Evolutionary conservation across 148 eudicot genomes (phyloP), one percentile per base, ranked within the genome.

Genomic region (Heliosperma pusillum): DNA sequence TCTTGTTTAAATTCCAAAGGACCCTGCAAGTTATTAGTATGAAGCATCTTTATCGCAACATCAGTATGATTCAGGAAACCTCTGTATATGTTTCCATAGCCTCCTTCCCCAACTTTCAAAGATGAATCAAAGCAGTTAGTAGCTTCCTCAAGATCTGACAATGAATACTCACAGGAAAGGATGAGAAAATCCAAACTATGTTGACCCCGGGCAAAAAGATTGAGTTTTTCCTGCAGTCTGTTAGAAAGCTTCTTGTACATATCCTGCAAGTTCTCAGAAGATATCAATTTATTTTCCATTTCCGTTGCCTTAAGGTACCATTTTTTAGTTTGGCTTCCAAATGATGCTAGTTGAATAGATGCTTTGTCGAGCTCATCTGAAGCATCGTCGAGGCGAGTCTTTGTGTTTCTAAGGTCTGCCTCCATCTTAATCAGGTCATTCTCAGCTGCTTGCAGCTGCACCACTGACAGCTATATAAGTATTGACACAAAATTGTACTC

Each of bases 71-170:
- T 86, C 26, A 93, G 91, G 15, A 55, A 69, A 74, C 82, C 89
- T 81, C 80, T 83, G 65, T 83, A 93, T 11, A 93, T 96, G 45
- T 93, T 93, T 77, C 98, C 98, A 80, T 89, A 93, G 42, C 93
- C 93, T 25, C 98, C 98, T 81, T 91, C 97, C 29, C 98, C 93
- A 70, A 93, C 80, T 83, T 89, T 91, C 58, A 78, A 68, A 60
- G 93, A 74, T 11, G 45, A 61, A 5, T 85, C 73, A 80, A 90
- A 93, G 70, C 82, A 22, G 44, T 88, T 63, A 2, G 98, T 93
- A 47, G 93, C 93, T 21, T 6, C 29, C 77, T 89, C 87, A 56
- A 93, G 71, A 21, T 67, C 71, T 42, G 11, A 24, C 71, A 40
- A 3, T n/a, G 55, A 67, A 67, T 40, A 67, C 16, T 67, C 71